A percentile compares a stretch with the other conserved stretches of the same genome.
Evolutionary conservation across 2,329 filamentous ascomycete genomes (phyloP).

Genomic region (Phyllosticta citribraziliensis): DNA sequence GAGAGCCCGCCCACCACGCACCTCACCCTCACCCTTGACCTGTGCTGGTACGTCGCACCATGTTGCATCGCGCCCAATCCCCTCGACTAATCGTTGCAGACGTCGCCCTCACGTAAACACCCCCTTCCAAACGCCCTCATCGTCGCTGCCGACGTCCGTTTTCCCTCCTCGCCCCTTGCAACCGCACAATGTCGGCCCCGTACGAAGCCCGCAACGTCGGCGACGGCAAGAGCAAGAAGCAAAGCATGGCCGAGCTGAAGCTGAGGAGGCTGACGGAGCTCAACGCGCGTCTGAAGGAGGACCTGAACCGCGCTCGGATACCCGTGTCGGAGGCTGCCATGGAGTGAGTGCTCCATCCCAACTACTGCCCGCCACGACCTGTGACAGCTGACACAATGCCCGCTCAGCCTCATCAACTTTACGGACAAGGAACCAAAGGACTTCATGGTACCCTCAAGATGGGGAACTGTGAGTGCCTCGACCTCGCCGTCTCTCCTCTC

Average conservation of each 20-base stretch:
- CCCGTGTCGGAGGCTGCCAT: slow-evolving; percentile 84
- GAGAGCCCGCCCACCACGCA: slow-evolving; percentile 17
- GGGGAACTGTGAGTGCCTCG: slow-evolving; percentile 58
- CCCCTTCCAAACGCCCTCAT: slow-evolving; percentile 3
- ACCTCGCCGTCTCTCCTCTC: slow-evolving; percentile 10
- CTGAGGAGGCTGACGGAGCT: slow-evolving; percentile 91
- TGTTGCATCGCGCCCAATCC: slow-evolving; percentile 6
- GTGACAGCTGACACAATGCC: neutral
- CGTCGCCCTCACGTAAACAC: slow-evolving; percentile 4
- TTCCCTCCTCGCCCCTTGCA: slow-evolving; percentile 13
- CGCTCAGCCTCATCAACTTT: slow-evolving; percentile 84
- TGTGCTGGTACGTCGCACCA: slow-evolving; percentile 11
- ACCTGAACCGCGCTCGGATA: slow-evolving; percentile 89
- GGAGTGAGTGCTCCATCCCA: slow-evolving; percentile 31
- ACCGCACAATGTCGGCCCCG: slow-evolving; percentile 45
- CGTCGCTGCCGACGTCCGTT: neutral
- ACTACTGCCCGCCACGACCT: slow-evolving; percentile 4
- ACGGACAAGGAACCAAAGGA: slow-evolving; percentile 91
- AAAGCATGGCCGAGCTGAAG: slow-evolving; percentile 98
- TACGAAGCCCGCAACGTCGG: slow-evolving; percentile 58
- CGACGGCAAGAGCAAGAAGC: slow-evolving; percentile 81
- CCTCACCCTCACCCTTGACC: slow-evolving; percentile 16
- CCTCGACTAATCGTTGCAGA: slow-evolving; percentile 8
- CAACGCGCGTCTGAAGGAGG: slow-evolving; percentile 90
- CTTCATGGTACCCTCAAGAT: slow-evolving; percentile 97